phyloP scores from a whole-genome alignment of 495 filamentous ascomycete species.

The Xylaria acuta region DNA sequence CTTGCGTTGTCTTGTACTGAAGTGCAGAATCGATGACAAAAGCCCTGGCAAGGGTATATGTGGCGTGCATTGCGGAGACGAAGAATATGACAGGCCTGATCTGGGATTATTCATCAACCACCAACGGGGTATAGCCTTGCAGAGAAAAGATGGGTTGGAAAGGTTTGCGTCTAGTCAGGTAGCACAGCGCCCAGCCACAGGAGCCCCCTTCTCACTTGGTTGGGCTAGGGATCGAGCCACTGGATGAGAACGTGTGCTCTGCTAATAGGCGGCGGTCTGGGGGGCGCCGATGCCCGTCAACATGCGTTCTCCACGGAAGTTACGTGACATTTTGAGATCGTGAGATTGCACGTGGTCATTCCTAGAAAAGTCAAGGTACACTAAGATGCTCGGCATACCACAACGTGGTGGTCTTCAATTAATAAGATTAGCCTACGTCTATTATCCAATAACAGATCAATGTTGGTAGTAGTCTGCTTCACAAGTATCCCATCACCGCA shows the following conservation, averaged over 20 bases:
- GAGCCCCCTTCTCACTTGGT: not conserved
- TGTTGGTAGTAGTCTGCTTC: not conserved
- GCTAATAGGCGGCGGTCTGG: not conserved
- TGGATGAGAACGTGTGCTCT: constrained; percentile 1
- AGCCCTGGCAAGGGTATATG: not conserved
- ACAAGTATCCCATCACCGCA: not conserved
- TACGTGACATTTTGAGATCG: not conserved
- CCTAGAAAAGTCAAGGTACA: not conserved
- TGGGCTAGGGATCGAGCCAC: not conserved
- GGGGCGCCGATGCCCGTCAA: not conserved
- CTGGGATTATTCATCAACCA: not conserved
- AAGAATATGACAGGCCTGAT: not conserved
- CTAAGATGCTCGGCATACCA: not conserved
- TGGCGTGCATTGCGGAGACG: not conserved
- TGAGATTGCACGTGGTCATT: not conserved
- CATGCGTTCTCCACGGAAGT: not conserved
- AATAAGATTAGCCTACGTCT: not conserved
- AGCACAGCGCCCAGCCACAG: not conserved
- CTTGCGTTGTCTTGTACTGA: not conserved
- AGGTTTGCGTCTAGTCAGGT: constrained; percentile 8
- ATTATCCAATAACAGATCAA: not conserved
- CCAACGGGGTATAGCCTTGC: constrained; percentile 6
- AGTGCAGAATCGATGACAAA: constrained; percentile 14
- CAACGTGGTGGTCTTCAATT: not conserved
- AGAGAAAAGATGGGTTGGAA: not conserved